These are phyloP conservation scores for Ascomycota sp. DNA, from an alignment of 2,329 filamentous ascomycete genomes.

Conservation along the genomic window DNA sequence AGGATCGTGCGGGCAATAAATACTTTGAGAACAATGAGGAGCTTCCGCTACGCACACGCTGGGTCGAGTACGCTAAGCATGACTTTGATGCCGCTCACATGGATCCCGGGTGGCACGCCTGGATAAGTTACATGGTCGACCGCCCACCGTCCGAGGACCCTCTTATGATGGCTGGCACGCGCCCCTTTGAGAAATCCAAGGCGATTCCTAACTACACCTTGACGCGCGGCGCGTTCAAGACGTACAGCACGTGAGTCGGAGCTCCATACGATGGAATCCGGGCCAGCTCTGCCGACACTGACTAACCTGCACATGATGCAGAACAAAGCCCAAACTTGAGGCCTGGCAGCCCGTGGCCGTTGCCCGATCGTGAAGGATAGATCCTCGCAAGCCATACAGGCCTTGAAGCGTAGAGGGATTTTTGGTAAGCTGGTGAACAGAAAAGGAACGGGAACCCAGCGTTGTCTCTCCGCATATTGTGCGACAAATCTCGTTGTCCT, in stretches of 20 bases:
- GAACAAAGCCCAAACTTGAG: constrained; percentile 31
- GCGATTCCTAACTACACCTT: constrained; percentile 56
- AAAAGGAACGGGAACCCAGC: too few species aligned
- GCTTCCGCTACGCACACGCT: constrained; percentile 83
- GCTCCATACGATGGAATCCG: too few species aligned
- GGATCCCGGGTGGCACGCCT: constrained; percentile 94
- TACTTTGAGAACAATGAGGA: constrained; percentile 96
- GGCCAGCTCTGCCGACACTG: neutral
- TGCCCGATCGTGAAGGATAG: constrained; percentile 5
- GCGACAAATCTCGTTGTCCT: too few species aligned
- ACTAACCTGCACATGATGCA: constrained; percentile 6
- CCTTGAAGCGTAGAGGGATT: too few species aligned
- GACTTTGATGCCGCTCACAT: constrained; percentile 71
- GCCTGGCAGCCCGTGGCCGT: constrained; percentile 29
- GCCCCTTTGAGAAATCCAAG: constrained; percentile 56
- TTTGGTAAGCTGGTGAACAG: too few species aligned
- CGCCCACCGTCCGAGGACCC: constrained; percentile 63
- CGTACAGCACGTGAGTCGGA: constrained; percentile 88
- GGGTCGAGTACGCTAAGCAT: constrained; percentile 88
- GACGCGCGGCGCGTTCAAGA: constrained; percentile 64
- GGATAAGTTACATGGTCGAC: constrained; percentile 85
- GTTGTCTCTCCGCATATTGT: too few species aligned
- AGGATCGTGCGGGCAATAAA: constrained; percentile 89
- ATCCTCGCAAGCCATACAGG: neutral
- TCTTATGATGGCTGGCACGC: constrained; percentile 42